A percentile compares a stretch with the other conserved stretches of the same genome.
phyloP scores from a whole-genome alignment of 441 rosid genomes.

The Theobroma grandiflorum region DNA sequence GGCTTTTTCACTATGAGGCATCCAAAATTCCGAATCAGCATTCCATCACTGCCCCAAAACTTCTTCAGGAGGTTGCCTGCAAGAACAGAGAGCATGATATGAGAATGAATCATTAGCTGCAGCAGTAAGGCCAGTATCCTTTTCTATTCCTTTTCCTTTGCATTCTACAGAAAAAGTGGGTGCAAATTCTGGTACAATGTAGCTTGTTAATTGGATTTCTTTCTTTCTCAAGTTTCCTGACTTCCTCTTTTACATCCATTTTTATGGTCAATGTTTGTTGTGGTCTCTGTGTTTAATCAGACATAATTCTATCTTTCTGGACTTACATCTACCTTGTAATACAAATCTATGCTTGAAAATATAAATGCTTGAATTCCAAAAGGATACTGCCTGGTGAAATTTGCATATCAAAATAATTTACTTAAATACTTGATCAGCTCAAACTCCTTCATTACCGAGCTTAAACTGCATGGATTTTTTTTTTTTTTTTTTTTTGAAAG shows the following conservation, averaged over 20 bases:
- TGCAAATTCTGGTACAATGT: not conserved
- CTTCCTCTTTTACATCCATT: not conserved
- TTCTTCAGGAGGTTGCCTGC: constrained; percentile 71
- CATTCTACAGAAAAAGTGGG: not conserved
- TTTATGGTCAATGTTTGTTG: not conserved
- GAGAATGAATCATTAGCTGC: constrained; percentile 17
- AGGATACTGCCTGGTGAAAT: not conserved
- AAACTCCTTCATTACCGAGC: not conserved
- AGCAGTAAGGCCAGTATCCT: too few relatives aligned
- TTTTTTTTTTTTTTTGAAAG: too few relatives aligned
- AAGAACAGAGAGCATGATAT: constrained; percentile 58
- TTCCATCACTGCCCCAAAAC: constrained; percentile 52
- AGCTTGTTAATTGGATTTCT: constrained; percentile 4
- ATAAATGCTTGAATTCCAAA: not conserved
- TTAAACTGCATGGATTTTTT: not conserved
- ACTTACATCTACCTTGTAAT: too few relatives aligned
- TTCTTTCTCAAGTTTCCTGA: not conserved
- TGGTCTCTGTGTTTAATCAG: not conserved
- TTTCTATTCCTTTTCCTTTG: not conserved
- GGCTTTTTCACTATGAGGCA: constrained; percentile 53
- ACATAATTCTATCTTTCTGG: not conserved
- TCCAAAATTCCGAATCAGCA: constrained; percentile 53
- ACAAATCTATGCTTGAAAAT: not conserved
- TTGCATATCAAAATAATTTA: not conserved
- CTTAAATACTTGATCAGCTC: not conserved